Evolutionary conservation across 1,284 basidiomycete genomes (phyloP), one percentile per base, ranked within the genome.

Genomic region (Gastroboletus turbinatus): DNA sequence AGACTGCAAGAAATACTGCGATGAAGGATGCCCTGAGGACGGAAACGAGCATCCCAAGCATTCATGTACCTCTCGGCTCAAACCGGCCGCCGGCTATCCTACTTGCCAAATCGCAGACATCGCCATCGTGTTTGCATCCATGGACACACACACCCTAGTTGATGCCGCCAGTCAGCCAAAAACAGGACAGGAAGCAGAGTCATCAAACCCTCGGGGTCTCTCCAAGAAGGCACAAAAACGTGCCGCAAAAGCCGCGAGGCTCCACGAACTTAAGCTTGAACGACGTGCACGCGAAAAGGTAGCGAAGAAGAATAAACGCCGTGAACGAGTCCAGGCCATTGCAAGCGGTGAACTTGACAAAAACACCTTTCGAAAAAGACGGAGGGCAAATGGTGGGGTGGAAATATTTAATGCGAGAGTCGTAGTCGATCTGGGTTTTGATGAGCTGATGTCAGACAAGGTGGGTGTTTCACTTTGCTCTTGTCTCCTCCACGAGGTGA

Each of bases 391-490:
- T 74, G 61, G 49, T 30, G 46, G 27, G 42, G 66, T 70, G 46
- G 52, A 52, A 75, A 72, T 66, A 84, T 95, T 94, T 67, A 79
- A 81, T 17, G 92, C 91, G 10, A 83, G 82, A 35, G 81, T 99
- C 2, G 84, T 97, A 21, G 75, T 99, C 29, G 97, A 99, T 75
- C 79, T 97, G 8, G 94, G 88, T 3, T 99, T 99, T 69, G 97
- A 99, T 71, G 85, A 94, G 46, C 80, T 90, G 73, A 99, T 99
- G 97, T 85, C 77, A 47, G 94, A 95, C 53, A 95, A 94, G 78
- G 96, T 95, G 69, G 64, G 87, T 76, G 33, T 60, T 46, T 60
- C 56, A 55, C 55, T 56, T 59, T 52, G 35, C 50, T 48, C 59
- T 54, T 60, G 52, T 47, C 45, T 61, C 57, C 44, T 57, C 62